Conservation (phyloP, 2,329 filamentous ascomycete species). For the Botrytis squamosa region DNA sequence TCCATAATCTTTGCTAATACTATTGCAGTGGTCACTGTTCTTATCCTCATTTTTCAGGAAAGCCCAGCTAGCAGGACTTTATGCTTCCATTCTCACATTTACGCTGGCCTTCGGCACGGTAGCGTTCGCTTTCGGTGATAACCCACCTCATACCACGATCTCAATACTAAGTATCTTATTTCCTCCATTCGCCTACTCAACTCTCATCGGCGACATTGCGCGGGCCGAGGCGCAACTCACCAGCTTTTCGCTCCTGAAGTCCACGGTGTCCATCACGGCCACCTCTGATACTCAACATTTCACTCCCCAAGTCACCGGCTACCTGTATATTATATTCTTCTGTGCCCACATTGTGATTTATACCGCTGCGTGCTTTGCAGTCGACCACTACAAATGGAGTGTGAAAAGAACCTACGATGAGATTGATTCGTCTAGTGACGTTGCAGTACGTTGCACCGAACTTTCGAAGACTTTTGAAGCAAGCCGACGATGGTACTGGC, state of each 20-base stretch:
- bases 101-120: neutral
- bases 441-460: neutral
- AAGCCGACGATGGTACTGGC: neutral
- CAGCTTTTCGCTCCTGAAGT: neutral
- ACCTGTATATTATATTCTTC: neutral
- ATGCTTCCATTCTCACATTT: neutral
- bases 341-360: neutral
- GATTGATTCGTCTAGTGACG: neutral
- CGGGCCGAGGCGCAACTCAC: neutral
- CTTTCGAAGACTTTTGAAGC: neutral
- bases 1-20: neutral
- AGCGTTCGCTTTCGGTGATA: neutral
- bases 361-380: neutral
- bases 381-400: neutral
- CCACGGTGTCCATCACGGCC: neutral
- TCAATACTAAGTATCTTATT: neutral
- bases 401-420: neutral
- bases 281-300: neutral
- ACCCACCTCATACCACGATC: neutral
- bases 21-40: neutral
- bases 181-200: neutral
- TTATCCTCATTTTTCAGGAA: neutral
- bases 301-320: neutral
- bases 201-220: neutral
- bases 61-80: neutral